A percentile compares a stretch with the other conserved stretches of the same genome.
These are phyloP conservation scores for Crithidia expoeki DNA, from an alignment of 208 protist genomes.

Conservation along the genomic window DNA sequence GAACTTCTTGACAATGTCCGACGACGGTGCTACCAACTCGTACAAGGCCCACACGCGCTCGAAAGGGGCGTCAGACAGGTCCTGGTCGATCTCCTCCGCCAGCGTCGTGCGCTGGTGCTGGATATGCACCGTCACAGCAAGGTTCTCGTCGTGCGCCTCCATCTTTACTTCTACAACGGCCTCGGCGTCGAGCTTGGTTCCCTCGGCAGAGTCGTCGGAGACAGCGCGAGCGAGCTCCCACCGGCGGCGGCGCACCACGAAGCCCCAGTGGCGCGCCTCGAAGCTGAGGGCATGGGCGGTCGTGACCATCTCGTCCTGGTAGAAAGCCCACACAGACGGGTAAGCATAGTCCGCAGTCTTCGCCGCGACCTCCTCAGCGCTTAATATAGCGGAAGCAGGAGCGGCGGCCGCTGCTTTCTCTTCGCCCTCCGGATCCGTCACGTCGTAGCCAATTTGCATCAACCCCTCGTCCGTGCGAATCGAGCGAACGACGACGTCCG, in stretches of 20 bases:
- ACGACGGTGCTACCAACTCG: slow-evolving; percentile 37
- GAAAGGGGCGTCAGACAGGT: slow-evolving; percentile 43
- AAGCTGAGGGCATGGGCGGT: slow-evolving; percentile 47
- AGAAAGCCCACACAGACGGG: slow-evolving; percentile 45
- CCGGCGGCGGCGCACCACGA: slow-evolving; percentile 42
- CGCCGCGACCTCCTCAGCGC: slow-evolving; percentile 9
- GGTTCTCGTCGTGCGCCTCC: slow-evolving; percentile 22
- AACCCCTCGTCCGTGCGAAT: slow-evolving; percentile 29
- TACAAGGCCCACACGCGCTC: slow-evolving; percentile 52
- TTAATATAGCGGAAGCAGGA: background rate
- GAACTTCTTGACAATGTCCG: slow-evolving; percentile 31
- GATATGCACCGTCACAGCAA: slow-evolving; percentile 30
- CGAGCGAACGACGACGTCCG: slow-evolving; percentile 17
- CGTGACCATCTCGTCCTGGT: slow-evolving; percentile 37
- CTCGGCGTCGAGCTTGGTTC: slow-evolving; percentile 34
- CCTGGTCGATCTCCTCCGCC: slow-evolving; percentile 37
- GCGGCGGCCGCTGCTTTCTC: background rate
- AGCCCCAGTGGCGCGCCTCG: slow-evolving; percentile 46
- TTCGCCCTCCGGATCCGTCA: slow-evolving; percentile 16
- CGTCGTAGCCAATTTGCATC: slow-evolving; percentile 41
- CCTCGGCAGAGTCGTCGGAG: slow-evolving; percentile 41
- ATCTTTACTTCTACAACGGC: slow-evolving; percentile 32
- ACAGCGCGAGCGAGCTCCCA: slow-evolving; percentile 50
- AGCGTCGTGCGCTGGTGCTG: slow-evolving; percentile 33
- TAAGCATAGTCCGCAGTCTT: slow-evolving; percentile 41